Evolutionary conservation across 2,329 filamentous ascomycete genomes (phyloP).

Genomic region (Sclerotinia sclerotiorum): DNA sequence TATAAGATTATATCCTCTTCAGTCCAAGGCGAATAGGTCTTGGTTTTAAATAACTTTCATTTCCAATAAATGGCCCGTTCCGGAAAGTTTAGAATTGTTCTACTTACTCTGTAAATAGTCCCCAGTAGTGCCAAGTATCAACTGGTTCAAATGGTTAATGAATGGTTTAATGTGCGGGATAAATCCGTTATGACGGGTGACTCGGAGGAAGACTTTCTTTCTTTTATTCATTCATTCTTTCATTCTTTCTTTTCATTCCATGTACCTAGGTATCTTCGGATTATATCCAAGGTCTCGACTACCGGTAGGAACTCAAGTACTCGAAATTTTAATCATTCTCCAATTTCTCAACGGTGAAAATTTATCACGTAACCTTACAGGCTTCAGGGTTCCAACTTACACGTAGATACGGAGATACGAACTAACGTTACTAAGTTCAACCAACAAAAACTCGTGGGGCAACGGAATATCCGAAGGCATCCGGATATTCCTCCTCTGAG

Average conservation of each 20-base stretch:
- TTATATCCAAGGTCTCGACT: background rate
- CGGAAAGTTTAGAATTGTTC: background rate
- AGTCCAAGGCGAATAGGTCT: conserved; percentile 9
- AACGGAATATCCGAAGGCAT: background rate
- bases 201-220: background rate
- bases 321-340: background rate
- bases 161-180: no score
- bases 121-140: background rate
- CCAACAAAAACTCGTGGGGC: conserved; percentile 1
- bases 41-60: background rate
- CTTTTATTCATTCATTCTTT: no score
- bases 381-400: background rate
- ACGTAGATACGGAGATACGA: background rate
- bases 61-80: conserved; percentile 1
- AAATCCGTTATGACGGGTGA: background rate
- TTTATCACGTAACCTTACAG: no score
- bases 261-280: background rate
- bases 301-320: background rate
- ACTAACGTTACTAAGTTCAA: background rate
- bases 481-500: background rate
- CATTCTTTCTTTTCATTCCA: no score
- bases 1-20: background rate
- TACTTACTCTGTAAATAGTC: no score
- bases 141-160: background rate
- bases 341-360: background rate